Percentiles rank a stretch among this genome's conserved stretches.
Evolutionary conservation across 1,284 basidiomycete genomes (phyloP).

Genomic region (Cutaneotrichosporon sp.): DNA sequence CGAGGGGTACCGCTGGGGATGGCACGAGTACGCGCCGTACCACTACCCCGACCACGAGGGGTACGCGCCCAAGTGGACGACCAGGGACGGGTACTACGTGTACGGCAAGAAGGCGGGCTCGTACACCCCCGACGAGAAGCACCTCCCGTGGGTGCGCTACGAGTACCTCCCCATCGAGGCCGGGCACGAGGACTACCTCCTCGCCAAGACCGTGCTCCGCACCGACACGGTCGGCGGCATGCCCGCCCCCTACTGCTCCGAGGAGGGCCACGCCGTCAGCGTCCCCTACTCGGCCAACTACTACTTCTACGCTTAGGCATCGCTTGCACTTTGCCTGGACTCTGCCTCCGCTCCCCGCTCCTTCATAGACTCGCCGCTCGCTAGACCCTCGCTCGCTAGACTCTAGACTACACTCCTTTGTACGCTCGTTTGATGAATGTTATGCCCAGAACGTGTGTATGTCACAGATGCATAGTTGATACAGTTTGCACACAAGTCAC

Average conservation of each 20-base stretch:
- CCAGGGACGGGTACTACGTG: not conserved
- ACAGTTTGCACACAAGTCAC: not conserved
- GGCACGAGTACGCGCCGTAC: conserved; percentile 54
- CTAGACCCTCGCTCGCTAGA: not conserved
- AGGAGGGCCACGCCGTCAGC: conserved; percentile 53
- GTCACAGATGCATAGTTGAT: not conserved
- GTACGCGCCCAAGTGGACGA: conserved; percentile 51
- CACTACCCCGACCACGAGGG: not conserved
- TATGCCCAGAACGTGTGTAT: not conserved
- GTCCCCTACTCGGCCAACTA: conserved; percentile 62
- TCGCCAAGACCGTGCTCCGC: conserved; percentile 62
- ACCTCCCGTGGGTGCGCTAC: conserved; percentile 62
- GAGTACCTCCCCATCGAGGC: conserved; percentile 35
- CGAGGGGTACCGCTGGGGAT: not conserved
- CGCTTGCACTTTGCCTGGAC: not conserved
- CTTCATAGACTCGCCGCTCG: not conserved
- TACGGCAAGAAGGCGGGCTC: conserved; percentile 22
- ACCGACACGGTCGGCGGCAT: conserved; percentile 65
- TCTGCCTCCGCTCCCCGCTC: not conserved
- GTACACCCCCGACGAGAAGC: conserved; percentile 55
- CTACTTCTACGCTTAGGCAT: conserved; percentile 48
- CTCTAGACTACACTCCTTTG: not conserved
- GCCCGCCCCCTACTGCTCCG: conserved; percentile 59
- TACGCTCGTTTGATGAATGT: not conserved
- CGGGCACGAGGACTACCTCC: conserved; percentile 46